phyloP scores from a whole-genome alignment of 805 yeast species.

The Kazachstania africana region DNA sequence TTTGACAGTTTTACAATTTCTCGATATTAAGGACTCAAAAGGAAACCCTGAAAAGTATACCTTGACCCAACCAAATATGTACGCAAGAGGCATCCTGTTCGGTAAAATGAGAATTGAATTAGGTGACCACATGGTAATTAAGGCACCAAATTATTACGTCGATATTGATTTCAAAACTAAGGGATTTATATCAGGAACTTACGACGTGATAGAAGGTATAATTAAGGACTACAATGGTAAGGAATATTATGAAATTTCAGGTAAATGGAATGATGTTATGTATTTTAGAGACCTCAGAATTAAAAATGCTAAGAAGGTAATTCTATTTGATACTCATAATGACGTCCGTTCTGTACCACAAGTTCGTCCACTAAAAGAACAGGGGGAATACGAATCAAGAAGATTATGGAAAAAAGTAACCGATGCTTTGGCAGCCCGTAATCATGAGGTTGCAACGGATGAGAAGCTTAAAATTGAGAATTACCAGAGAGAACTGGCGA shows the following conservation, averaged over 20 bases:
- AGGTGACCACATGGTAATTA: conserved; percentile 82
- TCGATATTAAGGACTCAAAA: conserved; percentile 40
- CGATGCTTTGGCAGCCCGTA: conserved; percentile 64
- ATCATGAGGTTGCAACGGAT: conserved; percentile 76
- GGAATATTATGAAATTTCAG: conserved; percentile 53
- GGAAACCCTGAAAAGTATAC: conserved; percentile 57
- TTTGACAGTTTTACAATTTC: conserved; percentile 54
- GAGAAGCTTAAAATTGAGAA: conserved; percentile 84
- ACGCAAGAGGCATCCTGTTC: conserved; percentile 84
- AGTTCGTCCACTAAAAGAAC: conserved; percentile 71
- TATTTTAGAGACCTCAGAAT: conserved; percentile 41
- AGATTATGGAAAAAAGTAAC: conserved; percentile 75
- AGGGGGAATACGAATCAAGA: conserved; percentile 71
- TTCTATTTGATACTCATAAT: conserved; percentile 49
- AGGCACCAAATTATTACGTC: conserved; percentile 51
- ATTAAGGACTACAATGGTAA: conserved; percentile 46
- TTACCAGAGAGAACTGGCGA: conserved; percentile 66
- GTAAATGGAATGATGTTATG: conserved; percentile 90
- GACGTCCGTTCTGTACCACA: conserved; percentile 47
- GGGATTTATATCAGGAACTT: conserved; percentile 87
- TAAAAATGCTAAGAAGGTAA: conserved; percentile 32
- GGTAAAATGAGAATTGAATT: conserved; percentile 84
- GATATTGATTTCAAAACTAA: conserved; percentile 91
- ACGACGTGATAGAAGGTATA: conserved; percentile 75
- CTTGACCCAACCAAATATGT: conserved; percentile 90